Evolutionary conservation across 805 yeast genomes (phyloP).

Genomic region (Cyberlindnera meyerae): DNA sequence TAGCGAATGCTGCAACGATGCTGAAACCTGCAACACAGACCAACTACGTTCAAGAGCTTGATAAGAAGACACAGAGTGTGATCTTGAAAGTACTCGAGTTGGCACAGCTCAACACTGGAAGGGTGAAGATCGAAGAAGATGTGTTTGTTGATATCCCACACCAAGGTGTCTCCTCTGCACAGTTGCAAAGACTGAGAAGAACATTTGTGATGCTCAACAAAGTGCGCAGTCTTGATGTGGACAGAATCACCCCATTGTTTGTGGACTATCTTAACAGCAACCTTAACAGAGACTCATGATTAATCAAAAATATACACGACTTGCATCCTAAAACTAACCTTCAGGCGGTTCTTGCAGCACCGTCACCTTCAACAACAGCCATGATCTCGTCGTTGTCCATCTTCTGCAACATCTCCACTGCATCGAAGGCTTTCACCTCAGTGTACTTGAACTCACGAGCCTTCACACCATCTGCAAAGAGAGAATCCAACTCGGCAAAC

Average conservation of each 20-base stretch:
- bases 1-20: slow-evolving; percentile 82
- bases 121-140: slow-evolving; percentile 37
- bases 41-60: slow-evolving; percentile 74
- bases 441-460: slow-evolving; percentile 29
- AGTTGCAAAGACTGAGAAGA: slow-evolving; percentile 77
- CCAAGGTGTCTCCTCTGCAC: slow-evolving; percentile 59
- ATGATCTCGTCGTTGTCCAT: slow-evolving; percentile 18
- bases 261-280: slow-evolving; percentile 72
- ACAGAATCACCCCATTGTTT: slow-evolving; percentile 66
- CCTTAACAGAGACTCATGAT: slow-evolving; percentile 26
- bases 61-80: slow-evolving; percentile 61
- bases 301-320: too few species aligned
- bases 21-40: slow-evolving; percentile 75
- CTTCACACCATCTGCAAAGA: slow-evolving; percentile 34
- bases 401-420: slow-evolving; percentile 17
- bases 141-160: slow-evolving; percentile 59
- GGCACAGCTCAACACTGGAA: slow-evolving; percentile 44
- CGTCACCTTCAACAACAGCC: slow-evolving; percentile 12
- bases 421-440: slow-evolving; percentile 19
- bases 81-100: slow-evolving; percentile 57
- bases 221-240: slow-evolving; percentile 66
- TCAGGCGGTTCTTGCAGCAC: slow-evolving; percentile 1
- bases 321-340: too few species aligned
- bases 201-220: slow-evolving; percentile 78
- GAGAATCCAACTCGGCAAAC: slow-evolving; percentile 49